A percentile compares a stretch with the other conserved stretches of the same genome.
These are phyloP conservation scores for Fremontodendron californicum DNA, from an alignment of 345 rosid species.

Conservation along the genomic window DNA sequence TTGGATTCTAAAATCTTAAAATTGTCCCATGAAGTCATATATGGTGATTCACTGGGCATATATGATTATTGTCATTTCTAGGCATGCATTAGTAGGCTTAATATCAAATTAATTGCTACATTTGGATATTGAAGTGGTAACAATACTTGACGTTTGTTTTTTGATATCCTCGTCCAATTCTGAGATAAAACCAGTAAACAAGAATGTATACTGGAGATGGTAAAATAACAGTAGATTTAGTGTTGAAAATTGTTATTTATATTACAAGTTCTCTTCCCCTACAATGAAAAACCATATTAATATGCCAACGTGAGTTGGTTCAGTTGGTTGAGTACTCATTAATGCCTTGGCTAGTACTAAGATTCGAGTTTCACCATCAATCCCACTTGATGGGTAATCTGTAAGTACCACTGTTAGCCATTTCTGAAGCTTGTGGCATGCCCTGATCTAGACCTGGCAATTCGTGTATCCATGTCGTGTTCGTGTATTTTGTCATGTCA, in stretches of 20 bases:
- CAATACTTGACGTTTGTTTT: neutral
- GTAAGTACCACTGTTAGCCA: no score
- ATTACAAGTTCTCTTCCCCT: neutral
- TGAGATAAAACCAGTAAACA: neutral
- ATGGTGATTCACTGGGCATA: neutral
- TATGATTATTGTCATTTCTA: neutral
- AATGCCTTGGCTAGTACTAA: no score
- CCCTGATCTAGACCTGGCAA: no score
- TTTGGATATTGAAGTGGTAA: no score
- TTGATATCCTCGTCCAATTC: neutral
- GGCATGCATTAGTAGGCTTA: neutral
- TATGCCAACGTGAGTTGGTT: no score
- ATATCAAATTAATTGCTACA: neutral
- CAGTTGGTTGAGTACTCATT: no score
- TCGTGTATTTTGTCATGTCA: no score
- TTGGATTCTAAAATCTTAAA: neutral
- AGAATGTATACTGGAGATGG: neutral
- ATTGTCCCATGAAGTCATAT: neutral
- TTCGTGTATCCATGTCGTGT: no score
- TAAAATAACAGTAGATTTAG: neutral
- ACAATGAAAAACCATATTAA: neutral
- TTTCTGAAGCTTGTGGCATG: no score
- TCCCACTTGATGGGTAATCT: no score
- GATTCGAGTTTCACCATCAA: no score
- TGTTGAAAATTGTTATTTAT: neutral